Conservation (phyloP, 2,329 filamentous ascomycete species). For the Esteya vermicola region DNA sequence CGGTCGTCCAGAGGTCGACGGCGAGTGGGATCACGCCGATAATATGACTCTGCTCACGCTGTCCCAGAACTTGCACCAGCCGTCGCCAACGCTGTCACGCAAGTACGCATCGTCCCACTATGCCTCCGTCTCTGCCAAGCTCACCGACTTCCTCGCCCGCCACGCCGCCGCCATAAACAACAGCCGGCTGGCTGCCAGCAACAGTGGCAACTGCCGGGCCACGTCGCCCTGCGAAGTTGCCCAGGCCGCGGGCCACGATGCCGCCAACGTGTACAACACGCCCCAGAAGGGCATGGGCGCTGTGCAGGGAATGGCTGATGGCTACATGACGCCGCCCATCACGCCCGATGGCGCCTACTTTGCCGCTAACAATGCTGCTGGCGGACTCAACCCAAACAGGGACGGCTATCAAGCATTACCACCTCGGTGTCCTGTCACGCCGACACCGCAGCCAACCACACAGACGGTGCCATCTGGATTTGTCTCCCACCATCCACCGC, state of each 20-base stretch:
- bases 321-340: constrained; percentile 74
- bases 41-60: constrained; percentile 48
- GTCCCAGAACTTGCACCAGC: constrained; percentile 44
- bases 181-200: constrained; percentile 11
- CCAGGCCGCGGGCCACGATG: constrained; percentile 30
- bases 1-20: constrained; percentile 61
- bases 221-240: constrained; percentile 43
- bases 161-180: constrained; percentile 29
- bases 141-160: constrained; percentile 44
- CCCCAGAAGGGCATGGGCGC: constrained; percentile 62
- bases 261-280: constrained; percentile 58
- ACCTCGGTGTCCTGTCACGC: constrained; percentile 47
- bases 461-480: constrained; percentile 15
- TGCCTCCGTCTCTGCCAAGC: constrained; percentile 38
- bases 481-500: constrained; percentile 16
- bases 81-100: constrained; percentile 41
- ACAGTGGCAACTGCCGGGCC: constrained; percentile 11
- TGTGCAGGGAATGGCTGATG: constrained; percentile 48
- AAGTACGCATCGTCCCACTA: constrained; percentile 43
- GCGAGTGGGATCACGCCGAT: constrained; percentile 63
- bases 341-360: constrained; percentile 59
- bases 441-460: constrained; percentile 38
- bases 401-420: constrained; percentile 29
- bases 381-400: constrained; percentile 16
- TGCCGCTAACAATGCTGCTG: constrained; percentile 24